phyloP scores from a whole-genome alignment of 106 monocot species.

The Agapanthus africanus region DNA sequence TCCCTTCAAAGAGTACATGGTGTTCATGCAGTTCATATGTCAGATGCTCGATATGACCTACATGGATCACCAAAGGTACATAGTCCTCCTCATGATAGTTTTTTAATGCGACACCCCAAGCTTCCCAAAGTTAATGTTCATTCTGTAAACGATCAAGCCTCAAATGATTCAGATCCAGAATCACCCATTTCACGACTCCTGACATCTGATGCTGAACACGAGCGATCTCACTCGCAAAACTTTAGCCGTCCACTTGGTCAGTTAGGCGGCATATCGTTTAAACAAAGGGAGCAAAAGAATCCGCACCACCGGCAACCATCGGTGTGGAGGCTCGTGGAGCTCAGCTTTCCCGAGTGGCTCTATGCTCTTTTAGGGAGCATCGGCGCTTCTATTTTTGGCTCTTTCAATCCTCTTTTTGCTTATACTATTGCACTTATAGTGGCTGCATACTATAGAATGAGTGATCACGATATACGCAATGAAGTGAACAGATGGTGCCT shows the following conservation, averaged over 20 bases:
- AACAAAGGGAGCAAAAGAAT: slow-evolving; percentile 25
- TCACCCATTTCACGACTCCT: slow-evolving; percentile 90
- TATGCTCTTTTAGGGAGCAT: slow-evolving; percentile 91
- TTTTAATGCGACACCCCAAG: slow-evolving; percentile 67
- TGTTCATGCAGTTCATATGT: slow-evolving; percentile 33
- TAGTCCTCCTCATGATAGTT: slow-evolving; percentile 62
- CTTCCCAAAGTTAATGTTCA: slow-evolving; percentile 82
- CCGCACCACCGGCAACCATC: slow-evolving; percentile 44
- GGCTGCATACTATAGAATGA: slow-evolving; percentile 72
- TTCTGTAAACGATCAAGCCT: slow-evolving; percentile 37
- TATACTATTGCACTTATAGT: slow-evolving; percentile 76
- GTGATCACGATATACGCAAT: slow-evolving; percentile 38
- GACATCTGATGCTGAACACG: slow-evolving; percentile 85
- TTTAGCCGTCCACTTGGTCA: slow-evolving; percentile 59
- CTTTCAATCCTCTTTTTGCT: slow-evolving; percentile 96
- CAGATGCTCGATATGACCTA: slow-evolving; percentile 42
- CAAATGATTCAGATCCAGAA: slow-evolving; percentile 72
- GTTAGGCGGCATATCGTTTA: slow-evolving; percentile 35
- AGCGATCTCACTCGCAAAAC: slow-evolving; percentile 88
- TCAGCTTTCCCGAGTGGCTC: slow-evolving; percentile 90
- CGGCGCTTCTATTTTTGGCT: slow-evolving; percentile 97
- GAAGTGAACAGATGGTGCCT: slow-evolving; percentile 94
- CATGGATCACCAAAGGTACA: slow-evolving; percentile 66
- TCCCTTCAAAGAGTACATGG: slow-evolving; percentile 73
- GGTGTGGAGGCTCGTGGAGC: slow-evolving; percentile 79